Percentiles rank a stretch among this genome's conserved stretches.
phyloP scores from a whole-genome alignment of 1,284 basidiomycete species.

The Melanopsichium pennsylvanicum region DNA sequence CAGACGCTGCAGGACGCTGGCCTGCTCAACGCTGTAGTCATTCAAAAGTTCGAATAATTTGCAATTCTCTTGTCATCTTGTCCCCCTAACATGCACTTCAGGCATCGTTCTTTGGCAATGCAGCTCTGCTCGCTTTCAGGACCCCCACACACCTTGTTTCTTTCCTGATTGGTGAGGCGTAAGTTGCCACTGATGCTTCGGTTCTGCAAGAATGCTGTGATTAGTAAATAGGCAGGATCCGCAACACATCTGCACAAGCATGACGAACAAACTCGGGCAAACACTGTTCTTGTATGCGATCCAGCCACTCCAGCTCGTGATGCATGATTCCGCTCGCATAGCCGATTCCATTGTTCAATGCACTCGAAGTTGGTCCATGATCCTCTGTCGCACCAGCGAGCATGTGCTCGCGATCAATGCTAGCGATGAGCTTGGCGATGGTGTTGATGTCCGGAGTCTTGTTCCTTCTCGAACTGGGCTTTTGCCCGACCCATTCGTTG shows the following conservation, averaged over 20 bases:
- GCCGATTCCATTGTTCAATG: neutral
- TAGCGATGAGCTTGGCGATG: conserved; percentile 46
- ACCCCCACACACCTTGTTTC: too few species aligned
- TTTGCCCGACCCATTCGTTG: conserved; percentile 32
- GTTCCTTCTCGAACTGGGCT: conserved; percentile 24
- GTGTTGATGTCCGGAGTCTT: conserved; percentile 33
- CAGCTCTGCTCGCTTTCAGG: neutral
- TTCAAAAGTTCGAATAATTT: conserved; percentile 56
- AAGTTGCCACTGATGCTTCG: too few species aligned
- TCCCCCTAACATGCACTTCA: neutral
- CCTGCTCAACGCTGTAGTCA: conserved; percentile 61
- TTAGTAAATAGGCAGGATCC: conserved; percentile 43
- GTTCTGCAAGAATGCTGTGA: too few species aligned
- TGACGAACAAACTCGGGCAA: conserved; percentile 40
- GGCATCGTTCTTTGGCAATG: neutral
- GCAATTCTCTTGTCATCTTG: too few species aligned
- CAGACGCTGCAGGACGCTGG: conserved; percentile 59
- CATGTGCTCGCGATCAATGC: conserved; percentile 43
- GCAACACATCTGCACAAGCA: conserved; percentile 32
- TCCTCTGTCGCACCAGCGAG: conserved; percentile 42
- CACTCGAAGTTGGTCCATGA: neutral
- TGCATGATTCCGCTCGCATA: conserved; percentile 1
- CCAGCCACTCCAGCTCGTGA: conserved; percentile 47
- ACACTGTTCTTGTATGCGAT: conserved; percentile 45
- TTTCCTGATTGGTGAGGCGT: too few species aligned